Conservation (phyloP, 2,329 filamentous ascomycete species). For the Aureobasidium zeae region DNA sequence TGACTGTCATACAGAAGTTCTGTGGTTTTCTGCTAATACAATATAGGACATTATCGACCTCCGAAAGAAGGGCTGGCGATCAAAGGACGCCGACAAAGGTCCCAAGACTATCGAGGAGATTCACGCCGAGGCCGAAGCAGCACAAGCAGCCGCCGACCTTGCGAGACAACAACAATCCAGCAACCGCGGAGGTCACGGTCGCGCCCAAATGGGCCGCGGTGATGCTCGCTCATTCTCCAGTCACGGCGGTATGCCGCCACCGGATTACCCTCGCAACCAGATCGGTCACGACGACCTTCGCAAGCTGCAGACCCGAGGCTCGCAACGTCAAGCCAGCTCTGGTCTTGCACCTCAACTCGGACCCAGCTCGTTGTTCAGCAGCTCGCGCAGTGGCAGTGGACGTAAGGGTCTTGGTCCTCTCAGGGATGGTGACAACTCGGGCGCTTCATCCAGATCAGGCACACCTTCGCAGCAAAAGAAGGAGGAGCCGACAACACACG, state of each 20-base stretch:
- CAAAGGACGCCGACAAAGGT: slow-evolving; percentile 92
- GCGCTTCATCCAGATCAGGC: slow-evolving; percentile 76
- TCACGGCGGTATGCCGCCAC: slow-evolving; percentile 56
- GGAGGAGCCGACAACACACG: slow-evolving; percentile 52
- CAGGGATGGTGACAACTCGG: slow-evolving; percentile 64
- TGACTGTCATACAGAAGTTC: neutral
- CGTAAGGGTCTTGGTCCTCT: slow-evolving; percentile 66
- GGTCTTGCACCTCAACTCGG: slow-evolving; percentile 55
- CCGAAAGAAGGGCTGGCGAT: slow-evolving; percentile 65
- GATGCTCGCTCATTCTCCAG: slow-evolving; percentile 78
- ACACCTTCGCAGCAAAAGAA: slow-evolving; percentile 61
- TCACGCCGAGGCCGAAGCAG: slow-evolving; percentile 69
- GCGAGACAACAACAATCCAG: slow-evolving; percentile 50
- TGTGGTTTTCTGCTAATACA: neutral
- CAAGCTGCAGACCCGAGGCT: slow-evolving; percentile 62
- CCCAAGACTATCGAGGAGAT: slow-evolving; percentile 95
- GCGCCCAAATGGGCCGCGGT: slow-evolving; percentile 67
- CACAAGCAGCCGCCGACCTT: slow-evolving; percentile 70
- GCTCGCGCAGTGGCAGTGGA: slow-evolving; percentile 83
- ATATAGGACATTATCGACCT: slow-evolving; percentile 71
- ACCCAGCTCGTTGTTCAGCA: slow-evolving; percentile 64
- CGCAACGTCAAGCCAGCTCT: slow-evolving; percentile 51
- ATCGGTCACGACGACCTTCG: slow-evolving; percentile 87
- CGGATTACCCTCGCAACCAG: slow-evolving; percentile 64
- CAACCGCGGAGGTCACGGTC: slow-evolving; percentile 54